Conservation (phyloP, 2,329 filamentous ascomycete species). For the Cryphonectria japonica region DNA sequence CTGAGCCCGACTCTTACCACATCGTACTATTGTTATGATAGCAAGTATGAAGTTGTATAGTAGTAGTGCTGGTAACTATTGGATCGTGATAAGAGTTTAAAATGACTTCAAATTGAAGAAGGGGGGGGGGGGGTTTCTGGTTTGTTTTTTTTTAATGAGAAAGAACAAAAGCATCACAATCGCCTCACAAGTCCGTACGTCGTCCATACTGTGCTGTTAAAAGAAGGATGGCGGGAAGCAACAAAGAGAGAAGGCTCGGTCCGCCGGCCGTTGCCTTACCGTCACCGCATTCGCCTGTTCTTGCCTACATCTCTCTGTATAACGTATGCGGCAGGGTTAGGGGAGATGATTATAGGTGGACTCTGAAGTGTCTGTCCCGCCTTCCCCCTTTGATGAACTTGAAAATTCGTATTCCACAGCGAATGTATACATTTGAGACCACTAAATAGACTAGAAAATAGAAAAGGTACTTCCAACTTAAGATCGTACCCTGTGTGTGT, state of each 20-base stretch:
- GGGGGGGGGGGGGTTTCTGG: too few species aligned
- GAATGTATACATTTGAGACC: background rate
- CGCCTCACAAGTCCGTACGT: background rate
- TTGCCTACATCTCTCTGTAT: background rate
- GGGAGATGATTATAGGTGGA: background rate
- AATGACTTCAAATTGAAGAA: background rate
- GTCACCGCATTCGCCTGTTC: background rate
- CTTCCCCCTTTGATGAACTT: background rate
- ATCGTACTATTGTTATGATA: background rate
- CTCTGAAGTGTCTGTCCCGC: background rate
- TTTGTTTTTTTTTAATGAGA: background rate
- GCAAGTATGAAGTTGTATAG: background rate
- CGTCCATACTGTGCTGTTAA: background rate
- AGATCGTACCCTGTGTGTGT: too few species aligned
- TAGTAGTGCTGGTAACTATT: background rate
- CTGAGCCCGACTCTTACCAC: conserved; percentile 10
- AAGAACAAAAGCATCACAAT: background rate
- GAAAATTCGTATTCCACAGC: background rate
- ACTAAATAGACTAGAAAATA: background rate
- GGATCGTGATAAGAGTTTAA: background rate
- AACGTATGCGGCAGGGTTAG: conserved; percentile 5
- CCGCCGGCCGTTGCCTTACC: background rate
- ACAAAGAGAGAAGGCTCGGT: conserved; percentile 1
- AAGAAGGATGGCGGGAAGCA: background rate
- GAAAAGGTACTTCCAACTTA: background rate